Base-by-base conservation (phyloP, 2,329 filamentous ascomycete species). In the Xylariaceae sp. region DNA sequence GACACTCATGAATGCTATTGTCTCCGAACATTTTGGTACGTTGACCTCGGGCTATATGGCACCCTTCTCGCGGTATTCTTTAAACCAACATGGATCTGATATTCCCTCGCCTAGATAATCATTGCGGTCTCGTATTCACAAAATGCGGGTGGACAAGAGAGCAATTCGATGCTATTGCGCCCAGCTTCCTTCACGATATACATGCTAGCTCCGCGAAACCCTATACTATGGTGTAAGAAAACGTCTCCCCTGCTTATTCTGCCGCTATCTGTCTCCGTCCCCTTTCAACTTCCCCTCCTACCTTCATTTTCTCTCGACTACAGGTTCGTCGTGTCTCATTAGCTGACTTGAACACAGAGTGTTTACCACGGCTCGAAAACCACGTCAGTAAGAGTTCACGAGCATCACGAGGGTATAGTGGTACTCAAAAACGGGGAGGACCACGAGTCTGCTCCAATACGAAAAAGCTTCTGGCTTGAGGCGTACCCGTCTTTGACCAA, bases 1-100 rank as follows among this genome's bases (percentile, higher is more conserved):
- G 47, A 69, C 66, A 13, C 59, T 77, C 15, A 63, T 76, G 41
- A 71, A 70, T 3, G 64, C 72, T 52, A 73, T 78, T 66, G 67
- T 75, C 1, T 67, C 50, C 1, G 60, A 68, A 17, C 60, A 75
- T 44, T 70, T 70, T 41, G 69, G 76, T 77, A 70, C 10, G 72
- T 65, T 34, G 2, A 1, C 11, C 15, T 1, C 7, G 23, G 15
- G 15, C 15, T 30, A 3, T 30, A 18, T 49, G 53, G 41, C 47
- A 23, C 30, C 18, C 11, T 13, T 13, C 6, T 7, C 8, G 15
- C 56, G 5, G 5, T 15, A 37, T 15, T 30, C 4, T 23, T 23
- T 4, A 5, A 30, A n/a, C 51, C 18, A 13, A 48, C 56, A 34
- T 44, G 2, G 9, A 47, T 49, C 37, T 7, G 44, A 37, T 30